Percentiles rank a stretch among this genome's conserved stretches.
Conservation (phyloP, 495 filamentous ascomycete genomes). For the Talaromyces nanjingensis region DNA sequence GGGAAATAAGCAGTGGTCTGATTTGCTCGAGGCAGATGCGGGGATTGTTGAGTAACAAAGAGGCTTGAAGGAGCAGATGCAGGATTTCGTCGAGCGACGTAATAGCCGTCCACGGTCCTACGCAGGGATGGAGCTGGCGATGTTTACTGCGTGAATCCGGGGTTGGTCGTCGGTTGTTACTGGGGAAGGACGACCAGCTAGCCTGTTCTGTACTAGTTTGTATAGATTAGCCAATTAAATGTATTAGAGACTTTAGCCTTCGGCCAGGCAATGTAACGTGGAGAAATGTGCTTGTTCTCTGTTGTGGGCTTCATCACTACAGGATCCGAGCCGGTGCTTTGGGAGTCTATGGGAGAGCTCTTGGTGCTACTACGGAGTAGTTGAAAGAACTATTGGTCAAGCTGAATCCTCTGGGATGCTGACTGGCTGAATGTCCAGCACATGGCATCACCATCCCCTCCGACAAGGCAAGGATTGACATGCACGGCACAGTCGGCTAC, state of each 20-base stretch:
- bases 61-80: background rate
- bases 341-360: no score
- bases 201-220: background rate
- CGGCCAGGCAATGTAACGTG: conserved; percentile 6
- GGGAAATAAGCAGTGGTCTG: background rate
- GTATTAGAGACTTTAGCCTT: background rate
- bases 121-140: background rate
- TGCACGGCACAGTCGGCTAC: conserved; percentile 2
- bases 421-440: background rate
- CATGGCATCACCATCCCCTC: background rate
- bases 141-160: background rate
- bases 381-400: no score
- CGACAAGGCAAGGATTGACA: conserved; percentile 3
- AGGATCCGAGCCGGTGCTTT: background rate
- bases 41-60: background rate
- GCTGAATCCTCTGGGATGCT: background rate
- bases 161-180: conserved; percentile 1
- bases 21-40: background rate
- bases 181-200: background rate
- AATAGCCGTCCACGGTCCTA: background rate
- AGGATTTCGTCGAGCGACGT: background rate
- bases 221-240: background rate
- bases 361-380: no score
- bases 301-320: no score
- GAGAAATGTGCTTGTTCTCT: background rate